Base-by-base conservation (phyloP, 2,329 filamentous ascomycete genomes). In the Ophiostoma triangulosporum region DNA sequence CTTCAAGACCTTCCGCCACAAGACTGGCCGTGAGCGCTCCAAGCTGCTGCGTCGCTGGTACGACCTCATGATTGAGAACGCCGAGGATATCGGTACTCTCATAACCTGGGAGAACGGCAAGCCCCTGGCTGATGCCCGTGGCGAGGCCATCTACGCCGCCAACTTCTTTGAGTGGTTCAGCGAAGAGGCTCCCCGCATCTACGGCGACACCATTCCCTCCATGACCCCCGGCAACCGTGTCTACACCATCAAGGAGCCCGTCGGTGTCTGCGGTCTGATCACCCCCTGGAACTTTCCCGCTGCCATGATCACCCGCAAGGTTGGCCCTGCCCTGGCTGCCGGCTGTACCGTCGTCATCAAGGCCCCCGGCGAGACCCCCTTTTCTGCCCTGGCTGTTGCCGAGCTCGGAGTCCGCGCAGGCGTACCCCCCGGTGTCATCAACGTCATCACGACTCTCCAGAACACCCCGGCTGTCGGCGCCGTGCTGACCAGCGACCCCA, bases 271-370 rank as follows among this genome's bases (percentile, higher is more conserved):
- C 62, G 88, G 84, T 2, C 71, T 93, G 50, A 88, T 94, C 58
- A 89, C 87, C 9, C 88, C 88, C 54, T 93, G 88, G 88, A 94
- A 95, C 69, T 94, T 94, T 63, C 84, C 84, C 12, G 80, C 83
- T 3, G 83, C 83, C 50, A 88, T 88, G 84, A 80, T 87, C 59
- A 84, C 81, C 6, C 71, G 82, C 56, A 86, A 86, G 66, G 74
- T 82, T 50, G 82, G 78, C 2, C 80, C 87, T 1, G 86, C 86
- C 8, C 75, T 97, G 54, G 93, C 93, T 17, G 90, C 89, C n/a
- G 93, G 93, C 55, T 97, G 91, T 70, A 95, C 91, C 0, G 86
- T 95, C 2, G 90, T 97, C 1, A 83, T 83, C 62, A 98, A 98
- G 68, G 85, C 89, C 15, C 90, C 91, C 1, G 83, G 84, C 49